These are phyloP conservation scores for Globisporangium megalacanthum DNA, from an alignment of 352 stramenopile species.

Conservation along the genomic window DNA sequence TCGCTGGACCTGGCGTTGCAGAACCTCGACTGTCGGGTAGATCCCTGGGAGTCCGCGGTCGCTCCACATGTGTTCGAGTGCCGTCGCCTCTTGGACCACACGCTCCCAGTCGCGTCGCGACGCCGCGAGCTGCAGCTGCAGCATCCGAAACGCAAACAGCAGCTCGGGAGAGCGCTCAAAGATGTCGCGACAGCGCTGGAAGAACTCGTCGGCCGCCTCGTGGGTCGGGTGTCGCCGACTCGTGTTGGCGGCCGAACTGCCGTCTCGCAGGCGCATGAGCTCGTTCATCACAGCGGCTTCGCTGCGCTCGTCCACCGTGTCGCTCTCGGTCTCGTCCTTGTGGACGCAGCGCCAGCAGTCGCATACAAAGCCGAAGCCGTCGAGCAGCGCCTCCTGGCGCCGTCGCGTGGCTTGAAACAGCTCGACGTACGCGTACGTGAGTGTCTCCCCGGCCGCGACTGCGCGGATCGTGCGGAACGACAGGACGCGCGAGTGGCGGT, in stretches of 20 bases:
- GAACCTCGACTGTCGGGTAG: constrained; percentile 42
- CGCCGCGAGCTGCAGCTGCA: constrained; percentile 33
- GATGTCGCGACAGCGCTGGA: neutral
- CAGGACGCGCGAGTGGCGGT: constrained; percentile 37
- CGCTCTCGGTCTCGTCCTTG: neutral
- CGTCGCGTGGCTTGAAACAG: constrained; percentile 27
- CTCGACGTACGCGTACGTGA: constrained; percentile 62
- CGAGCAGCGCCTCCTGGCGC: constrained; percentile 27
- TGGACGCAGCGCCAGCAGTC: constrained; percentile 33
- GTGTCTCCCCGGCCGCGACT: constrained; percentile 21
- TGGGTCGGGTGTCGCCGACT: constrained; percentile 12
- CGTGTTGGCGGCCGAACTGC: constrained; percentile 2
- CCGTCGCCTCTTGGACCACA: constrained; percentile 25
- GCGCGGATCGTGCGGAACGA: constrained; percentile 34
- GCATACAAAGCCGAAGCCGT: constrained; percentile 53
- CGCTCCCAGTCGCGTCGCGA: constrained; percentile 18
- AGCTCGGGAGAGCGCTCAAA: constrained; percentile 19
- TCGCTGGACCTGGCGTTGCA: constrained; percentile 41
- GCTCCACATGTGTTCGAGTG: constrained; percentile 31
- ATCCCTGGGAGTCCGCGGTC: constrained; percentile 18
- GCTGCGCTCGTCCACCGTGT: constrained; percentile 2
- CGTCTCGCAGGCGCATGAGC: constrained; percentile 23
- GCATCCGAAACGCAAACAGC: constrained; percentile 20
- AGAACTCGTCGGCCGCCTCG: constrained; percentile 5
- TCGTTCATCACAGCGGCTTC: constrained; percentile 15